These are phyloP conservation scores for Aspergillus sparsus DNA, from an alignment of 495 filamentous ascomycete species.

Conservation along the genomic window DNA sequence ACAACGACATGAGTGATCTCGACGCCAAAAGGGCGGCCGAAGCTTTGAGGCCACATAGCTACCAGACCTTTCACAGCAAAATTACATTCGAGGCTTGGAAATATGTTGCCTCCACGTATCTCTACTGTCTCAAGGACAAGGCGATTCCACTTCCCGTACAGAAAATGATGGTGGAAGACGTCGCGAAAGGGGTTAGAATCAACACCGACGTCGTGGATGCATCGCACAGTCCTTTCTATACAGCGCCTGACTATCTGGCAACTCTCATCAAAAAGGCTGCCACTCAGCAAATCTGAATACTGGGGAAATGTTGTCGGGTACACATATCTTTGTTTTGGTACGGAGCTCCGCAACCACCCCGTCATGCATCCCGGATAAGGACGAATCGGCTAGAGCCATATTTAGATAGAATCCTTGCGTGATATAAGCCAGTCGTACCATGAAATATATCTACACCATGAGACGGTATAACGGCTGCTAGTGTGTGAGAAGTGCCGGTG, in stretches of 20 bases:
- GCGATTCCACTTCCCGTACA: constrained; percentile 39
- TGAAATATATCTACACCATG: no score
- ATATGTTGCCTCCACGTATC: constrained; percentile 48
- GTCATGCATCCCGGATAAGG: no score
- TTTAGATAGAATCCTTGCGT: no score
- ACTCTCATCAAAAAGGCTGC: constrained; percentile 22
- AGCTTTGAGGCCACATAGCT: constrained; percentile 21
- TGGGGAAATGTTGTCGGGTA: no score
- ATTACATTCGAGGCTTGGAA: constrained; percentile 49
- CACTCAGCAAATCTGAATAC: constrained; percentile 16
- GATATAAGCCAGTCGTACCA: no score
- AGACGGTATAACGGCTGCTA: no score
- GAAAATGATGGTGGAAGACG: constrained; percentile 33
- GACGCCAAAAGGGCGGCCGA: background rate
- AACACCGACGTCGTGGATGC: constrained; percentile 28
- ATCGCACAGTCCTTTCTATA: constrained; percentile 37
- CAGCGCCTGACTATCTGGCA: constrained; percentile 25
- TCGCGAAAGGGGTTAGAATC: constrained; percentile 17
- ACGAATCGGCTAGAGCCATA: no score
- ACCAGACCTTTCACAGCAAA: constrained; percentile 20
- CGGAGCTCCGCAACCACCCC: no score
- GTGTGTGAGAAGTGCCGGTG: no score
- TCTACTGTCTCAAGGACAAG: constrained; percentile 50
- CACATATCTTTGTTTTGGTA: no score
- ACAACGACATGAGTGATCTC: background rate